These are phyloP conservation scores for Lactifluus piperatus DNA, from an alignment of 768 basidiomycete species.

Conservation along the genomic window DNA sequence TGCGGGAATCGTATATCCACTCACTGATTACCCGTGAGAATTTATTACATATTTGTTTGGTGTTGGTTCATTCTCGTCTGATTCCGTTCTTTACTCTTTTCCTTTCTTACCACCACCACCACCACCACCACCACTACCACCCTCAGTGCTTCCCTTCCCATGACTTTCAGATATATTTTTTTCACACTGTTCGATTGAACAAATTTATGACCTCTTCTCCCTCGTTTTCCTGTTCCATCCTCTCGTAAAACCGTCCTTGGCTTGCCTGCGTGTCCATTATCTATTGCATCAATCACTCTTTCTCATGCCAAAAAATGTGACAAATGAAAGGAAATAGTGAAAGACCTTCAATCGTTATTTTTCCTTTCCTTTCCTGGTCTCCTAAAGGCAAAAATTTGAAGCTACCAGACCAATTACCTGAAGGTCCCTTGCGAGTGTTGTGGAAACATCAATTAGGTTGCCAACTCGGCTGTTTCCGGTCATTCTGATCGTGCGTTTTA, in stretches of 20 bases:
- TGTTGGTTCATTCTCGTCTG: neutral
- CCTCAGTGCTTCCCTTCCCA: too few species aligned
- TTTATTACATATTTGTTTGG: constrained; percentile 1
- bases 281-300: too few species aligned
- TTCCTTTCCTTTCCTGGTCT: neutral
- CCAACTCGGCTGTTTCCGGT: neutral
- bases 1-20: too few species aligned
- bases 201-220: neutral
- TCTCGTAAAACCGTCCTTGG: neutral
- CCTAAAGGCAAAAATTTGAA: neutral
- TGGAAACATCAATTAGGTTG: neutral
- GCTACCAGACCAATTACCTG: neutral
- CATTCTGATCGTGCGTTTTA: neutral
- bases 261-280: neutral
- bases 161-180: neutral
- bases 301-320: too few species aligned
- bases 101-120: constrained; percentile 7
- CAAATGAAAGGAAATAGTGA: neutral
- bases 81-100: neutral
- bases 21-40: neutral
- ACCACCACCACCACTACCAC: too few species aligned
- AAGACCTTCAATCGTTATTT: neutral
- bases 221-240: neutral
- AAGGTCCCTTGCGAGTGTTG: neutral
- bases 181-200: neutral